These are phyloP conservation scores for Cymbidium sinense DNA, from an alignment of 106 monocot species.

Conservation along the genomic window DNA sequence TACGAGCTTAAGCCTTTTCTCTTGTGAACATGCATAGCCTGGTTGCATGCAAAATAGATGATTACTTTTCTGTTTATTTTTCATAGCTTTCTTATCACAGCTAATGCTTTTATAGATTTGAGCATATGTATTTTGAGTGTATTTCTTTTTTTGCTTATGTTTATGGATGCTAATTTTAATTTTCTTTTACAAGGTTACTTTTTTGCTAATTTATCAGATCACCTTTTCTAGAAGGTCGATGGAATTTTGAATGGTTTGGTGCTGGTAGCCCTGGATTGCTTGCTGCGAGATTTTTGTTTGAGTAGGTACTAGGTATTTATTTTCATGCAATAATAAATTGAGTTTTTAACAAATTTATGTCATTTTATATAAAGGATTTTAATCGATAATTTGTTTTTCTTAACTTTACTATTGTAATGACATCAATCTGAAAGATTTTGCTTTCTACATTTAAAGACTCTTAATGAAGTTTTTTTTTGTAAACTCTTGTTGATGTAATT, in stretches of 20 bases:
- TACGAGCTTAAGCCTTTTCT: neutral
- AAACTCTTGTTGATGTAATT: conserved; percentile 3
- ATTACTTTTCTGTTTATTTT: neutral
- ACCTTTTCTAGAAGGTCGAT: conserved; percentile 88
- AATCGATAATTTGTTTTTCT: neutral
- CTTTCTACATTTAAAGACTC: neutral
- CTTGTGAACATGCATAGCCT: neutral
- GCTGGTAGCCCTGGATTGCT: conserved; percentile 78
- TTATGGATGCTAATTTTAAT: neutral
- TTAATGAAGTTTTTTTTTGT: neutral
- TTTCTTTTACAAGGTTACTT: neutral
- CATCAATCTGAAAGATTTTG: neutral
- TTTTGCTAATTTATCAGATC: conserved; percentile 44
- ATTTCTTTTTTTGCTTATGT: neutral
- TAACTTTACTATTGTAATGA: neutral
- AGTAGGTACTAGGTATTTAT: conserved; percentile 79
- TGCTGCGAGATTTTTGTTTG: conserved; percentile 71
- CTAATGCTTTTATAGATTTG: neutral
- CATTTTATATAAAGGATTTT: neutral
- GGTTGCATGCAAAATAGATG: neutral
- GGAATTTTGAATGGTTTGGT: conserved; percentile 97
- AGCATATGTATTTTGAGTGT: neutral
- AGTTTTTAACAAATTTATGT: neutral
- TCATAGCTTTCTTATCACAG: neutral
- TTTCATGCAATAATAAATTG: neutral